A percentile compares a stretch with the other conserved stretches of the same genome.
These are phyloP conservation scores for Lactarius evosmus DNA, from an alignment of 768 basidiomycete species.

Conservation along the genomic window DNA sequence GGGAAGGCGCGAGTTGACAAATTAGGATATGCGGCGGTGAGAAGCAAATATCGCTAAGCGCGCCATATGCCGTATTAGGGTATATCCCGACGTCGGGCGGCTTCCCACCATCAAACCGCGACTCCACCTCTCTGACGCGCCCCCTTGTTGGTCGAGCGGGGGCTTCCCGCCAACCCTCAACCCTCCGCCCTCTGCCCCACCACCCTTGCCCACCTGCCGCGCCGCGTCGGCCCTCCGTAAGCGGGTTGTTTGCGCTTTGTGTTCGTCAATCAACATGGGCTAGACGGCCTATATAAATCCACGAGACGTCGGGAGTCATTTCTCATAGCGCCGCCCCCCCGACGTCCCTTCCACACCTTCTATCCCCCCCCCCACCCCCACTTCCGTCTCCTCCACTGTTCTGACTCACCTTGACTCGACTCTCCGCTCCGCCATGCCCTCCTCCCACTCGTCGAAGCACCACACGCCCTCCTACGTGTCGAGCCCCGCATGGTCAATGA, in stretches of 20 bases:
- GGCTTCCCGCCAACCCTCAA: neutral
- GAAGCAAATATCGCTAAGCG: neutral
- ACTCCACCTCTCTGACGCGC: neutral
- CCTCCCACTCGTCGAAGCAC: constrained; percentile 21
- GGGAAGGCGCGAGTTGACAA: neutral
- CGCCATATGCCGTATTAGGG: constrained; percentile 9
- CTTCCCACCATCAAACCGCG: neutral
- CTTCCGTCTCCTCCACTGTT: neutral
- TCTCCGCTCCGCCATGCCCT: constrained; percentile 10
- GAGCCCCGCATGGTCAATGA: constrained; percentile 25
- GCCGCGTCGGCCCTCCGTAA: neutral
- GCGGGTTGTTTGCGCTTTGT: constrained; percentile 8
- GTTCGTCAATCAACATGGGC: constrained; percentile 7
- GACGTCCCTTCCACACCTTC: neutral
- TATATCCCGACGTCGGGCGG: constrained; percentile 8
- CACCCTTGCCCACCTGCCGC: neutral
- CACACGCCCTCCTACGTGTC: constrained; percentile 18
- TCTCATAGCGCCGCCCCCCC: neutral
- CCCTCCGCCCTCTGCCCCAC: constrained; percentile 11
- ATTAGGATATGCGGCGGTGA: neutral
- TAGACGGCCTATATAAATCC: constrained; percentile 8
- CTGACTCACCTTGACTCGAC: constrained; percentile 20
- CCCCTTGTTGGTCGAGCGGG: constrained; percentile 2
- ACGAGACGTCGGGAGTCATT: constrained; percentile 9
- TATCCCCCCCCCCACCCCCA: neutral